Base-by-base conservation (phyloP, 1,284 basidiomycete genomes). In the Caloboletus inedulis region DNA sequence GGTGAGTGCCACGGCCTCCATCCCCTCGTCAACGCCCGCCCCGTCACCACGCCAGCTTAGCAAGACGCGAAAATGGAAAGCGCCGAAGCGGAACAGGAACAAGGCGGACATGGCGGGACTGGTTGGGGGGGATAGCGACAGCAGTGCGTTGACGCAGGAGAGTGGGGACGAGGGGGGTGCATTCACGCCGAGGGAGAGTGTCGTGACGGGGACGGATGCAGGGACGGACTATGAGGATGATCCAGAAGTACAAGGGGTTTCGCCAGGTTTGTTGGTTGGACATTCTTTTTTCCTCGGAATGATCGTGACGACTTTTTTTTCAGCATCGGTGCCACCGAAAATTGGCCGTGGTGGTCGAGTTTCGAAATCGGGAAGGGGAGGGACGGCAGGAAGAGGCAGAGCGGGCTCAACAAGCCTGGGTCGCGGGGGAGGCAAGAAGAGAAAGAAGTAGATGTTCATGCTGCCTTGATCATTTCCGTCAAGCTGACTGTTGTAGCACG, bases 131-230 rank as follows among this genome's bases (percentile, higher is more conserved):
- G 86, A 90, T 62, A 90, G 88, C 62, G 87, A 89, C 60, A 88
- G 85, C 59, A 90, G 88, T 56, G 87, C 85, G 31, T 64, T 89
- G 60, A 90, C 87, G 8, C 82, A 87, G 64, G 87, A 89, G 66
- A 89, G 85, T 54, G 86, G 81, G 8, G 87, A 89, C 52, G 88
- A 89, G 59, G 69, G 69, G 59, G 69, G 69, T 3, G 71, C 63
- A 23, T 77, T 77, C 43, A 82, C 81, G 7, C 78, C 80, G 3
- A 73, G 76, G 59, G 81, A 79, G 34, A 87, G 85, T 55, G 76
- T 80, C 29, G 74, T 80, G 7, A 86, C 86, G 3, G 85, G 78
- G 21, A 87, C 87, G 1, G 87, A 89, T 58, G 82, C 65, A 3
- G 87, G 83, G 9, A 85, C 84, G 7, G 85, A 85, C 45, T 79